Percentiles rank a stretch among this genome's conserved stretches.
phyloP scores from a whole-genome alignment of 1,284 basidiomycete genomes.

The Malassezia brasiliensis region DNA sequence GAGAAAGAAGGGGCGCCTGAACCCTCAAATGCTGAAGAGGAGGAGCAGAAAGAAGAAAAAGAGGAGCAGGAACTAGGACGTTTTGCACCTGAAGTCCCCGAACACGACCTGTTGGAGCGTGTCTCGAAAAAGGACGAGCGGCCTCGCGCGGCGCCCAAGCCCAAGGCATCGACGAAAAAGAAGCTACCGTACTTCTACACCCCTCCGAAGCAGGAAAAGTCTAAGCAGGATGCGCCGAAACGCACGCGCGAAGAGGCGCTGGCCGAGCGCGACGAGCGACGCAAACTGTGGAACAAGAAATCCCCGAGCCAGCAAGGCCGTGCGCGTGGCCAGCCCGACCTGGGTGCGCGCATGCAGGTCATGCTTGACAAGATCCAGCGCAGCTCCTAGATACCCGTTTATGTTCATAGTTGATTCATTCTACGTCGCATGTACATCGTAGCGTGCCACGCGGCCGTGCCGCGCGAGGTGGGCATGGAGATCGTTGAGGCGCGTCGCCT shows the following conservation, averaged over 20 bases:
- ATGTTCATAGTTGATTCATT: background rate
- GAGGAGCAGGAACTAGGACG: constrained; percentile 7
- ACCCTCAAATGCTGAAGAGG: background rate
- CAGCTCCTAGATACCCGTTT: constrained; percentile 2
- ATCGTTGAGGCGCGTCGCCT: constrained; percentile 35
- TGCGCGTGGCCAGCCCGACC: constrained; percentile 40
- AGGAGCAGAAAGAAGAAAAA: background rate
- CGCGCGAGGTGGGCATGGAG: constrained; percentile 14
- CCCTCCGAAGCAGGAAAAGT: constrained; percentile 9
- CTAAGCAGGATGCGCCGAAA: constrained; percentile 19
- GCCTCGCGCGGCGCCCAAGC: constrained; percentile 1
- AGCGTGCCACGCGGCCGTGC: background rate
- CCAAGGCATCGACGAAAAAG: constrained; percentile 15
- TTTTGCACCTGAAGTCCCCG: constrained; percentile 27
- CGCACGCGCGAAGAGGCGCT: constrained; percentile 30
- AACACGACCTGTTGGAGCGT: background rate
- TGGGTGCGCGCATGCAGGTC: constrained; percentile 41
- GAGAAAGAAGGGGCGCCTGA: constrained; percentile 48
- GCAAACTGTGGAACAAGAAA: constrained; percentile 37
- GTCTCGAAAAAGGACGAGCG: background rate
- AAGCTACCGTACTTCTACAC: constrained; percentile 18
- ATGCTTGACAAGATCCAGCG: constrained; percentile 42
- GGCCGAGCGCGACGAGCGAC: constrained; percentile 26
- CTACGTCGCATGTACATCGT: background rate
- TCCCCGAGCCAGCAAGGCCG: constrained; percentile 32